These are phyloP conservation scores for Plectosphaerella plurivora DNA, from an alignment of 2,329 filamentous ascomycete genomes.

Conservation along the genomic window DNA sequence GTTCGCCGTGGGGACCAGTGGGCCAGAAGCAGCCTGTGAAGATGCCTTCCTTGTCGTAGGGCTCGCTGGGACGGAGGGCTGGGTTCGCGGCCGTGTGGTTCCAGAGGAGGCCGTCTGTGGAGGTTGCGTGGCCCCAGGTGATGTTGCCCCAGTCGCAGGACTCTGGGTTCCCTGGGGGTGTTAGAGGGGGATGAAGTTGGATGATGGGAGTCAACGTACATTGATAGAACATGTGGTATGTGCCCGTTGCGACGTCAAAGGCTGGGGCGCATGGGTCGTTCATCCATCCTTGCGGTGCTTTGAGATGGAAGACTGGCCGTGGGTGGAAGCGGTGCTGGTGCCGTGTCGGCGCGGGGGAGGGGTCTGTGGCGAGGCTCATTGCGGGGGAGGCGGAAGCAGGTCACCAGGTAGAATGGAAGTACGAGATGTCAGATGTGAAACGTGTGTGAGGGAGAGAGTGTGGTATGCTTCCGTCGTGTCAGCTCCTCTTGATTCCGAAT, in stretches of 20 bases:
- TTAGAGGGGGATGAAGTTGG: background rate
- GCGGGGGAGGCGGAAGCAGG: background rate
- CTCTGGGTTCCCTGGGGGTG: slow-evolving; percentile 26
- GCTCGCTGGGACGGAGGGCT: slow-evolving; percentile 27
- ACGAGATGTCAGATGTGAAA: background rate
- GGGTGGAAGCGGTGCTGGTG: background rate
- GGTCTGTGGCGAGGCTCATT: background rate
- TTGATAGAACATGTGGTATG: slow-evolving; percentile 51
- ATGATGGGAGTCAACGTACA: slow-evolving; percentile 42
- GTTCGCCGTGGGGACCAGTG: slow-evolving; percentile 38
- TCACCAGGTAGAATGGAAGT: background rate
- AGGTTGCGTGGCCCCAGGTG: slow-evolving; percentile 47
- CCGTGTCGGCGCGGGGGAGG: background rate
- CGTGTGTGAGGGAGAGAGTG: background rate
- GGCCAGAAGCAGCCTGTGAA: slow-evolving; percentile 47
- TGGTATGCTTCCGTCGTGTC: too few species aligned
- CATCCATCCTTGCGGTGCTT: slow-evolving; percentile 20
- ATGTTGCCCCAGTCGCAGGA: slow-evolving; percentile 33
- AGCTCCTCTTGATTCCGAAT: background rate
- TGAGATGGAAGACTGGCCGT: slow-evolving; percentile 11
- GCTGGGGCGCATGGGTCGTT: slow-evolving; percentile 45
- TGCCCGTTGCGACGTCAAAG: slow-evolving; percentile 40
- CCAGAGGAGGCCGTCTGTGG: slow-evolving; percentile 35
- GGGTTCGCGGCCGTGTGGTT: slow-evolving; percentile 27
- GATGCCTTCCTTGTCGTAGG: slow-evolving; percentile 46